These are phyloP conservation scores for Fusarium chuoi DNA, from an alignment of 2,329 filamentous ascomycete species.

Conservation along the genomic window DNA sequence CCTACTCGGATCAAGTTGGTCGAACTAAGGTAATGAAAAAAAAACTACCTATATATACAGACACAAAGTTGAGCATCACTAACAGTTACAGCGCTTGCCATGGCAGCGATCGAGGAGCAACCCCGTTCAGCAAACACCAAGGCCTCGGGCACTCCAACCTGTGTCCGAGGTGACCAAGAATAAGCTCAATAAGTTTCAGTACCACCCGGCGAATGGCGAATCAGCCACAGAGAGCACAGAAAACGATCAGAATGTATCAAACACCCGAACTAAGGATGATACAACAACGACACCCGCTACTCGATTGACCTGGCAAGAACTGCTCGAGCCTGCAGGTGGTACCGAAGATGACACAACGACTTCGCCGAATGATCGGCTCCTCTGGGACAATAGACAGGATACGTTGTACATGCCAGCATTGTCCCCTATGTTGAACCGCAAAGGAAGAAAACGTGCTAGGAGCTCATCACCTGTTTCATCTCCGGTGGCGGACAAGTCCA, in stretches of 20 bases:
- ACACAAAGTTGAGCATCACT: slow-evolving; percentile 4
- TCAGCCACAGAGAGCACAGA: slow-evolving; percentile 23
- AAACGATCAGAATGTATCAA: slow-evolving; percentile 14
- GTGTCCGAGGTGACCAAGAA: slow-evolving; percentile 69
- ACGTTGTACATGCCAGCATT: slow-evolving; percentile 53
- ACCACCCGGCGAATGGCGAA: slow-evolving; percentile 44
- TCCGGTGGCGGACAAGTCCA: slow-evolving; percentile 61
- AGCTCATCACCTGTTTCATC: slow-evolving; percentile 80
- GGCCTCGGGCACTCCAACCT: slow-evolving; percentile 55
- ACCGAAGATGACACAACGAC: slow-evolving; percentile 57
- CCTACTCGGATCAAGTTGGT: slow-evolving; percentile 52
- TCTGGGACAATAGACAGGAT: slow-evolving; percentile 67
- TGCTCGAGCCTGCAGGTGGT: slow-evolving; percentile 59
- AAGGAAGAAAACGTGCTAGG: slow-evolving; percentile 72
- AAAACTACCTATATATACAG: not conserved
- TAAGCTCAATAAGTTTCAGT: slow-evolving; percentile 68
- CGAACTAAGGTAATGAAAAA: slow-evolving; percentile 47
- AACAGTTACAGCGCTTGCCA: slow-evolving; percentile 52
- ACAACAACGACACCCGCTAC: slow-evolving; percentile 58
- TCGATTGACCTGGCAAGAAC: slow-evolving; percentile 67
- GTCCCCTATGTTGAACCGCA: slow-evolving; percentile 61
- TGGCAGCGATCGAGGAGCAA: slow-evolving; percentile 68
- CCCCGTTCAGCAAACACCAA: slow-evolving; percentile 53
- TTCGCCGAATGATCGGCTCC: slow-evolving; percentile 70
- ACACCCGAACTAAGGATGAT: slow-evolving; percentile 36